These are phyloP conservation scores for Stylonectria norvegica DNA, from an alignment of 2,329 filamentous ascomycete genomes.

Conservation along the genomic window DNA sequence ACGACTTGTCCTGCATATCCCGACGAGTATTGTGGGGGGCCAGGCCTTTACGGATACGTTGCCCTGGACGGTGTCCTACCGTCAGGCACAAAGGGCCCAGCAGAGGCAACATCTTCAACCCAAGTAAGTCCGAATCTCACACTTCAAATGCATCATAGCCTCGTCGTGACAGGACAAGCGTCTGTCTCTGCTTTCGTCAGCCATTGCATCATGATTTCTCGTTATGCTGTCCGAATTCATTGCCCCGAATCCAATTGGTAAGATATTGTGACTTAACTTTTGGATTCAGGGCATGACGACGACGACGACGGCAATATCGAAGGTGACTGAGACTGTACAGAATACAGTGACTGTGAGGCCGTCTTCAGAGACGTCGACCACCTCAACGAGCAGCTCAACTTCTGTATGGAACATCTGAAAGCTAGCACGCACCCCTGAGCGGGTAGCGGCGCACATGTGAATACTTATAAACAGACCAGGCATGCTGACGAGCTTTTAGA, in stretches of 20 bases:
- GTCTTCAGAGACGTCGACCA: conserved; percentile 21
- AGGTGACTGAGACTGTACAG: conserved; percentile 37
- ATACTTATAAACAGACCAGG: too few relatives aligned
- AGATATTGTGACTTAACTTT: conserved; percentile 29
- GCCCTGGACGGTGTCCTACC: conserved; percentile 45
- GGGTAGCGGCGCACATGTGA: too few relatives aligned
- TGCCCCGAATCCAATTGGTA: conserved; percentile 17
- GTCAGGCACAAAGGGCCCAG: conserved; percentile 50
- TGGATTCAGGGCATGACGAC: conserved; percentile 27
- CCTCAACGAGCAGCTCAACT: conserved; percentile 29
- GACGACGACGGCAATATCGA: conserved; percentile 28
- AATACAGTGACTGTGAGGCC: conserved; percentile 27
- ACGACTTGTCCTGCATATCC: conserved; percentile 66
- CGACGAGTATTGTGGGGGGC: conserved; percentile 61
- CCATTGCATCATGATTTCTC: conserved; percentile 4
- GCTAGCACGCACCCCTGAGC: too few relatives aligned
- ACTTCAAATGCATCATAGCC: conserved; percentile 13
- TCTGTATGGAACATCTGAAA: too few relatives aligned
- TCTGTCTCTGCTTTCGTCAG: conserved; percentile 8
- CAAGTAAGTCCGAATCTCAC: conserved; percentile 26
- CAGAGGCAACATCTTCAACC: conserved; percentile 21
- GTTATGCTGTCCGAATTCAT: conserved; percentile 6
- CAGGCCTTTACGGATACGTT: conserved; percentile 64
- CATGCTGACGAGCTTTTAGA: conserved; percentile 22
- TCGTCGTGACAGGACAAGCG: conserved; percentile 23